A percentile compares a stretch with the other conserved stretches of the same genome.
phyloP scores from a whole-genome alignment of 805 yeast genomes.

The Candida endomychidarum region DNA sequence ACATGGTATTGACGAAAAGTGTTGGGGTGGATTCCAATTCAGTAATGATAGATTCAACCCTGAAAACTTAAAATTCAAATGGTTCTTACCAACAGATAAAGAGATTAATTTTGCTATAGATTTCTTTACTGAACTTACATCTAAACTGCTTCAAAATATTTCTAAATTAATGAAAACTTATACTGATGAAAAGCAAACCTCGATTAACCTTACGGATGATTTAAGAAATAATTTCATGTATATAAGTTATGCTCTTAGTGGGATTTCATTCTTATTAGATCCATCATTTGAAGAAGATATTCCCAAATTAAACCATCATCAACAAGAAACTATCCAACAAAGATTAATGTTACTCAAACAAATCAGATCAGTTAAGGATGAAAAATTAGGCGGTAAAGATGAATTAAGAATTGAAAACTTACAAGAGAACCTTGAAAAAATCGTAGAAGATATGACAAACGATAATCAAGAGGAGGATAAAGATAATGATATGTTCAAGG shows the following conservation, averaged over 20 bases:
- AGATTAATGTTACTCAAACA: conserved; percentile 34
- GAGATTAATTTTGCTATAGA: conserved; percentile 64
- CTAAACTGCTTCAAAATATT: conserved; percentile 44
- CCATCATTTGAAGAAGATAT: conserved; percentile 58
- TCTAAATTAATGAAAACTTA: conserved; percentile 31
- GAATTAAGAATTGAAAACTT: conserved; percentile 27
- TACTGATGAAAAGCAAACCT: conserved; percentile 18
- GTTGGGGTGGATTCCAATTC: conserved; percentile 79
- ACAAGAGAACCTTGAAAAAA: conserved; percentile 33
- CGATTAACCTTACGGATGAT: conserved; percentile 47
- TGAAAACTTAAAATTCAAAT: conserved; percentile 55
- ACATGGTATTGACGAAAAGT: conserved; percentile 44
- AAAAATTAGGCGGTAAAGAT: conserved; percentile 19
- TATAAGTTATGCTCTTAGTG: conserved; percentile 62
- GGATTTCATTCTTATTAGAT: conserved; percentile 70
- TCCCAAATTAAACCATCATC: conserved; percentile 35
- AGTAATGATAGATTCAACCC: conserved; percentile 47
- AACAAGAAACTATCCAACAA: conserved; percentile 32
- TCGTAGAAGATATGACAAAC: conserved; percentile 31
- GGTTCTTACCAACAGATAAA: conserved; percentile 68
- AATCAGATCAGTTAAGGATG: conserved; percentile 26
- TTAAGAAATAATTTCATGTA: conserved; percentile 56
- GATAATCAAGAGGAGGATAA: conserved; percentile 18
- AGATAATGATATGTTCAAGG: conserved; percentile 1
- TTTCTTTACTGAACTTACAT: conserved; percentile 51